Base-by-base conservation (phyloP, 2,329 filamentous ascomycete genomes). In the Colletotrichum tamarilloi region DNA sequence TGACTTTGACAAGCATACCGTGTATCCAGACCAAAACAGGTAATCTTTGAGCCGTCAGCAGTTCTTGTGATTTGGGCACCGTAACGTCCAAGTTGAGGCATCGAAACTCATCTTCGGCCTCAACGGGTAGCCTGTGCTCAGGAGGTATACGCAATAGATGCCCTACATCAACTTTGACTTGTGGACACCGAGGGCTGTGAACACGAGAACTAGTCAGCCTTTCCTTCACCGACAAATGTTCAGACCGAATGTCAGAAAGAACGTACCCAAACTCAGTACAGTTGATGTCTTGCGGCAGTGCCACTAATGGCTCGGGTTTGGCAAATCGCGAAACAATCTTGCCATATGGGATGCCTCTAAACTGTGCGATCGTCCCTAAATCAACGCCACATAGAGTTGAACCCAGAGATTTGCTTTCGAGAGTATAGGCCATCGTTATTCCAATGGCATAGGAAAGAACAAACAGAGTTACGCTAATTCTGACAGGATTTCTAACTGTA, bases 21-120 rank as follows among this genome's bases (percentile, higher is more conserved):
- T 87, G 83, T 19, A 87, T 84, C 84, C 85, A 87, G 12, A 86
- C 72, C 9, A 86, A 60, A 12, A 87, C 84, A 1, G 85, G 85
- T 0, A 85, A 64, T 2, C 72, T 67, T 0, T 30, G 58, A 4
- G 60, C 32, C 0, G 9, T 35, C 0, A 59, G 8, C 3, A 53
- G 12, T 6, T 63, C 14, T 1, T 68, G 63, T 3, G 14, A 22
- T 4, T 35, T 32, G 26, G 79, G 84, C 22, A 77, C 74, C 5
- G 77, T 82, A 4, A 87, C 79, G 26, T 86, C 84, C 2, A 87
- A 42, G 64, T 86, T 87, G 56, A 84, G 74, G 59, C 85, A 87
- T 24, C 78, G 77, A 5, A 86, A 83, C 73, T 87, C 85, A 63
- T 86, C 82, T 70, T 85, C 81, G 0, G 73, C 74, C 46, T 84